A percentile compares a stretch with the other conserved stretches of the same genome.
Evolutionary conservation across 2,329 filamentous ascomycete genomes (phyloP).

Genomic region (Phoma sp.): DNA sequence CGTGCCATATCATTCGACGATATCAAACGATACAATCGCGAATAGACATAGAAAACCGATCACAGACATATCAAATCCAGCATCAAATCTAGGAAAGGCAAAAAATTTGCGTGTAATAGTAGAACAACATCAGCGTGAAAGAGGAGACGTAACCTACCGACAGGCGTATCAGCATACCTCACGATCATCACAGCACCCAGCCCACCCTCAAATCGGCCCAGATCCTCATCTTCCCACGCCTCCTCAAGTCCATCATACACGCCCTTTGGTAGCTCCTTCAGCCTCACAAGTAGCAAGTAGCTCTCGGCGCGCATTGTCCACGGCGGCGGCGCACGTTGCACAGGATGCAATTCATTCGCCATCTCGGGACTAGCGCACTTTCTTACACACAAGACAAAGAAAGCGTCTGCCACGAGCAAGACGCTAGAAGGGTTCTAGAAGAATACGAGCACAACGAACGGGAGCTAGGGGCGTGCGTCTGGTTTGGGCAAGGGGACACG

Average conservation of each 20-base stretch:
- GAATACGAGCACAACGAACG: neutral
- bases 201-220: constrained; percentile 34
- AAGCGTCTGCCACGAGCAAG: neutral
- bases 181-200: constrained; percentile 37
- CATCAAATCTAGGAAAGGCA: neutral
- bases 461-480: constrained; percentile 1
- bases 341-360: constrained; percentile 26
- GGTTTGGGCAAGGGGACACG: neutral
- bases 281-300: constrained; percentile 34
- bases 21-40: too few species aligned
- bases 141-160: constrained; percentile 31
- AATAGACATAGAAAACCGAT: too few species aligned
- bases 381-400: neutral
- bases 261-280: constrained; percentile 30
- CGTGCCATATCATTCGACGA: too few species aligned
- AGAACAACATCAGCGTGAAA: neutral
- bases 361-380: neutral
- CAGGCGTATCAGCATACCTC: constrained; percentile 39
- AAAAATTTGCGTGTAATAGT: neutral
- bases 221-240: constrained; percentile 18
- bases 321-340: constrained; percentile 29
- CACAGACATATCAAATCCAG: too few species aligned
- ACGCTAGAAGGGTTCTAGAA: constrained; percentile 10
- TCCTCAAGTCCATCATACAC: constrained; percentile 37
- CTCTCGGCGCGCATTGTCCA: constrained; percentile 35